Percentiles rank a stretch among this genome's conserved stretches.
Conservation (phyloP, 495 filamentous ascomycete genomes). For the Pseudomonodictys pantanalensis region DNA sequence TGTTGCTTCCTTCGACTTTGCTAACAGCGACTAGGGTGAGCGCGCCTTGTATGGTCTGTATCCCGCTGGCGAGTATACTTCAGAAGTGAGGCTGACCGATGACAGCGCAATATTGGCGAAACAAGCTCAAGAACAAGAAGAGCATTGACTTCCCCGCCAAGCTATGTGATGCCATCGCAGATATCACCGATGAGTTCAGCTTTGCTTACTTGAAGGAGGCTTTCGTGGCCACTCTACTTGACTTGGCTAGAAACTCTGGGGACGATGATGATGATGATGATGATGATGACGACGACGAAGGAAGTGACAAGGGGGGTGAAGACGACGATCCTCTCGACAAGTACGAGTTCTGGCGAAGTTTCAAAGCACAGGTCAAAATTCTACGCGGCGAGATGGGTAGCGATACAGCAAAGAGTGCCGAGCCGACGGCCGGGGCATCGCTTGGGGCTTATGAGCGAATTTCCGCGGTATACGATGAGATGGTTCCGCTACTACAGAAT, state of each 20-base stretch:
- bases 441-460: constrained; percentile 14
- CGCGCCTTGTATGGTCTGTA: constrained; percentile 49
- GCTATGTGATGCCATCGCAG: constrained; percentile 53
- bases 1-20: not conserved
- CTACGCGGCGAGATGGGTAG: constrained; percentile 55
- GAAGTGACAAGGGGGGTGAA: no score
- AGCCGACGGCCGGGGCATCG: not conserved
- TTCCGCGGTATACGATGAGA: constrained; percentile 21
- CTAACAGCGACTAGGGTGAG: constrained; percentile 40
- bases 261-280: constrained; percentile 26
- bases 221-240: constrained; percentile 58
- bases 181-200: constrained; percentile 58
- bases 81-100: constrained; percentile 42
- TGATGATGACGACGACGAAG: constrained; percentile 35
- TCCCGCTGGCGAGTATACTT: constrained; percentile 33
- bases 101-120: constrained; percentile 43
- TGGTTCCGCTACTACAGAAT: constrained; percentile 20
- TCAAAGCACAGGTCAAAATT: constrained; percentile 56
- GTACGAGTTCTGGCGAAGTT: constrained; percentile 51
- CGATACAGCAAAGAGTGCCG: not conserved
- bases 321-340: constrained; percentile 46
- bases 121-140: constrained; percentile 54
- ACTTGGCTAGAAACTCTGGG: constrained; percentile 41
- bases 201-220: constrained; percentile 67
- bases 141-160: constrained; percentile 55